Percentiles rank a stretch among this genome's conserved stretches.
Conservation (phyloP, 768 basidiomycete genomes). For the Russula earlei region DNA sequence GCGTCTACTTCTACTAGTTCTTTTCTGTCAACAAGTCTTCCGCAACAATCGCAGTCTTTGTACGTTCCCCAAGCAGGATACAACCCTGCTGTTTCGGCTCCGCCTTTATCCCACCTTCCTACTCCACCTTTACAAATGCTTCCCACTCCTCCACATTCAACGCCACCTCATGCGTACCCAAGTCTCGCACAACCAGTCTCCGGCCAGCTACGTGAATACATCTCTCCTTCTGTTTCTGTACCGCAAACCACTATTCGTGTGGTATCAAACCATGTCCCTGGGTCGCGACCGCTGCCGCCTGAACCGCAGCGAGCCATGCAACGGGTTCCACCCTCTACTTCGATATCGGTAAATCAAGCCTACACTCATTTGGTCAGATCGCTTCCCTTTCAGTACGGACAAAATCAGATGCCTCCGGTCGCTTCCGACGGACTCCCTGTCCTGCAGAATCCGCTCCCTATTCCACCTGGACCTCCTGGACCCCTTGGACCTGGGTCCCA, state of each 20-base stretch:
- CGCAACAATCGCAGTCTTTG: constrained; percentile 1
- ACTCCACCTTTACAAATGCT: constrained; percentile 23
- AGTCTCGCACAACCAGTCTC: neutral
- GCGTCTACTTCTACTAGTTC: constrained; percentile 1
- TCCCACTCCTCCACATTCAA: constrained; percentile 33
- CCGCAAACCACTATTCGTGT: constrained; percentile 1
- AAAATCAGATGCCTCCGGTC: neutral
- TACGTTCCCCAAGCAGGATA: constrained; percentile 12
- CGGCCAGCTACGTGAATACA: constrained; percentile 1
- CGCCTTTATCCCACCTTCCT: constrained; percentile 22
- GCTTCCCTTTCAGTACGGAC: neutral
- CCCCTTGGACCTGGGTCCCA: constrained; percentile 17
- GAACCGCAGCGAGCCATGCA: constrained; percentile 14
- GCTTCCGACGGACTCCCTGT: neutral
- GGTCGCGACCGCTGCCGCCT: constrained; percentile 20
- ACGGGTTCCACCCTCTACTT: neutral
- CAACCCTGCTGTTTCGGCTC: constrained; percentile 16
- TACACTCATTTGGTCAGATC: constrained; percentile 4
- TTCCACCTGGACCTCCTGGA: constrained; percentile 20
- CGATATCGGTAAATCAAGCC: constrained; percentile 4
- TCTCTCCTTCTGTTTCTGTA: constrained; percentile 3
- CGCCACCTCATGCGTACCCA: constrained; percentile 14
- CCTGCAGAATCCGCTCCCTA: constrained; percentile 16
- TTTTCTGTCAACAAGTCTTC: constrained; percentile 1
- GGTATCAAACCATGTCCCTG: constrained; percentile 14